phyloP scores from a whole-genome alignment of 495 filamentous ascomycete species.

The Terfezia claveryi region DNA sequence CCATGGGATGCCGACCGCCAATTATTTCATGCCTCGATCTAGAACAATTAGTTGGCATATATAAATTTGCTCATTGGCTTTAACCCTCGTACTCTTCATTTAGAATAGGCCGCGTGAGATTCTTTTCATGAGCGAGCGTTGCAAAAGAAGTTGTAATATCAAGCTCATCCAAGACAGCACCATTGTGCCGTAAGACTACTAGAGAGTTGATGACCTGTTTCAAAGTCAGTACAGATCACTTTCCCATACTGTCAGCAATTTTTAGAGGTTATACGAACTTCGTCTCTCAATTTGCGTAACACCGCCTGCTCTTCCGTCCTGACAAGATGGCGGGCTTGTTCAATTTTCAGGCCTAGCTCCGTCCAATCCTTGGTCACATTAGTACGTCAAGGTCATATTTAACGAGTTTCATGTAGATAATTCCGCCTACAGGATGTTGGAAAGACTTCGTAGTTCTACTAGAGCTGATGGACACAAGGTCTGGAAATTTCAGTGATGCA shows the following conservation, averaged over 20 bases:
- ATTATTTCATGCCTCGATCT: slow-evolving; percentile 39
- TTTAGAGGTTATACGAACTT: slow-evolving; percentile 24
- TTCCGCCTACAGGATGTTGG: slow-evolving; percentile 22
- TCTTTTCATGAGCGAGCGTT: slow-evolving; percentile 46
- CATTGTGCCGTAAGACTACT: slow-evolving; percentile 66
- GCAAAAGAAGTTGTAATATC: slow-evolving; percentile 77
- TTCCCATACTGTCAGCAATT: too few species aligned
- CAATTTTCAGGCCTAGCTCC: slow-evolving; percentile 47
- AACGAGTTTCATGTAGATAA: background rate
- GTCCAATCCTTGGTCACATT: slow-evolving; percentile 39
- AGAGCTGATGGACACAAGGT: slow-evolving; percentile 35
- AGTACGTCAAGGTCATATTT: background rate
- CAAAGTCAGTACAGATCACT: background rate
- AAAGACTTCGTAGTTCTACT: slow-evolving; percentile 72
- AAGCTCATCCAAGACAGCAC: slow-evolving; percentile 69
- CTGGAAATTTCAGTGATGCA: background rate
- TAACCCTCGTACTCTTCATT: slow-evolving; percentile 26
- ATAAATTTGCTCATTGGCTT: background rate
- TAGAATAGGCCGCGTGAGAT: slow-evolving; percentile 49
- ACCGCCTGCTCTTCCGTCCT: slow-evolving; percentile 58
- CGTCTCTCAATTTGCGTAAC: slow-evolving; percentile 44
- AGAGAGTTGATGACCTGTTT: slow-evolving; percentile 35
- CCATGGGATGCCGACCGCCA: slow-evolving; percentile 72
- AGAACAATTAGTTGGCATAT: background rate
- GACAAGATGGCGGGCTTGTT: slow-evolving; percentile 51